Percentiles rank a stretch among this genome's conserved stretches.
Conservation (phyloP, 768 basidiomycete genomes). For the Epithele typhae region DNA sequence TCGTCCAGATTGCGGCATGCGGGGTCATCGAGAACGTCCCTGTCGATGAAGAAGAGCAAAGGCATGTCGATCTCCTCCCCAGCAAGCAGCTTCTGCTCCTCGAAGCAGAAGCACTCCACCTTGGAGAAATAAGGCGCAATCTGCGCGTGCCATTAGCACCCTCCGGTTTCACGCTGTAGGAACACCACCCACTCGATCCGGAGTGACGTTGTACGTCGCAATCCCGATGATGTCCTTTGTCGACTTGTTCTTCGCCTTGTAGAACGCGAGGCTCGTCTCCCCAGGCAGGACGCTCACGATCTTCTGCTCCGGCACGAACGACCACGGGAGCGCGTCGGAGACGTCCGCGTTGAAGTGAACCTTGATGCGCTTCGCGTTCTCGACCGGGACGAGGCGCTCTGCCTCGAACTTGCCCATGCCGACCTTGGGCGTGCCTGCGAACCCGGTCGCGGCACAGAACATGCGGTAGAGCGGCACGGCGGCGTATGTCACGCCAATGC, state of each 20-base stretch:
- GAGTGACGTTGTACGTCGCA: slow-evolving; percentile 98
- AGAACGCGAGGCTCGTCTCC: slow-evolving; percentile 95
- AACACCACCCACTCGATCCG: slow-evolving; percentile 71
- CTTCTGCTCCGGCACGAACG: slow-evolving; percentile 87
- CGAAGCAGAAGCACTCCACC: slow-evolving; percentile 99
- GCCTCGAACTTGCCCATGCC: slow-evolving; percentile 81
- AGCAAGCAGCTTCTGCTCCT: slow-evolving; percentile 92
- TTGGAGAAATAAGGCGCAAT: slow-evolving; percentile 98
- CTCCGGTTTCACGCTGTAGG: no score
- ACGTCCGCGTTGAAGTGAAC: slow-evolving; percentile 96
- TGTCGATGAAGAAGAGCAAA: slow-evolving; percentile 97
- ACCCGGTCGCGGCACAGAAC: slow-evolving; percentile 97
- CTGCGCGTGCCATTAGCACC: slow-evolving; percentile 36
- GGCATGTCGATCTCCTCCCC: slow-evolving; percentile 98
- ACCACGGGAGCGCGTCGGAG: slow-evolving; percentile 88
- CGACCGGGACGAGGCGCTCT: slow-evolving; percentile 76
- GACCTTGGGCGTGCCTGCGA: slow-evolving; percentile 90
- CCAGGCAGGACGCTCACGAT: slow-evolving; percentile 89
- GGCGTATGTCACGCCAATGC: slow-evolving; percentile 88
- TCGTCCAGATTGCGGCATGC: slow-evolving; percentile 83
- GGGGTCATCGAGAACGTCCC: slow-evolving; percentile 93
- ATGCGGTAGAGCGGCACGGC: slow-evolving; percentile 96
- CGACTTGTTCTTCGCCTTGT: slow-evolving; percentile 85
- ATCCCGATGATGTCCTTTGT: slow-evolving; percentile 93
- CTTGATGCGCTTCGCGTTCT: slow-evolving; percentile 71